Evolutionary conservation across 2,329 filamentous ascomycete genomes (phyloP).

Genomic region (Colletotrichum orbiculare): DNA sequence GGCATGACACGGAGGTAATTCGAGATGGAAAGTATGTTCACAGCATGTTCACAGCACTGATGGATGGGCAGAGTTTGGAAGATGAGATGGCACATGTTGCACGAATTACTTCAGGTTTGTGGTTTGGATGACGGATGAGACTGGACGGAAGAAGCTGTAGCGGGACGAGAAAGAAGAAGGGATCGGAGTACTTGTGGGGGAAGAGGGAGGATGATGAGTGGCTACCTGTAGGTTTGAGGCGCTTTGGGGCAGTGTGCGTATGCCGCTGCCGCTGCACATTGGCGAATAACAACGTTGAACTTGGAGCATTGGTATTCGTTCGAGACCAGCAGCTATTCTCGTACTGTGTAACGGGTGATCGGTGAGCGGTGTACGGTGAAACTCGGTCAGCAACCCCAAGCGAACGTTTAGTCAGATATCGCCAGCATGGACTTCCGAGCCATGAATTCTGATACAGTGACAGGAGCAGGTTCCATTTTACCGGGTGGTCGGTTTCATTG

Average conservation of each 20-base stretch:
- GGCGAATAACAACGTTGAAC: too few species aligned
- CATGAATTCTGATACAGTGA: neutral
- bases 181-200: too few species aligned
- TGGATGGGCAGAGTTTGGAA: neutral
- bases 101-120: neutral
- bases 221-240: too few species aligned
- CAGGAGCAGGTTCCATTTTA: neutral
- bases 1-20: too few species aligned
- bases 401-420: constrained; percentile 6
- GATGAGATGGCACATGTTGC: constrained; percentile 15
- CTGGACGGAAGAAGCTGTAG: neutral
- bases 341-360: too few species aligned
- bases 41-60: neutral
- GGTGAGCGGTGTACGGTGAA: too few species aligned
- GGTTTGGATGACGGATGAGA: neutral
- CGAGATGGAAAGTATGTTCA: neutral
- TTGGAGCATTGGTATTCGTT: too few species aligned
- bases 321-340: too few species aligned
- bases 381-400: too few species aligned
- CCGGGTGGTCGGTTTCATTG: neutral
- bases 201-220: too few species aligned
- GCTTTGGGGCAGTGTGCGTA: too few species aligned
- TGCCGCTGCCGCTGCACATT: too few species aligned
- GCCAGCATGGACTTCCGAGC: neutral
- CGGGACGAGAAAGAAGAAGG: neutral